These are phyloP conservation scores for Odontarrhena argentea DNA, from an alignment of 345 rosid species.

Conservation along the genomic window DNA sequence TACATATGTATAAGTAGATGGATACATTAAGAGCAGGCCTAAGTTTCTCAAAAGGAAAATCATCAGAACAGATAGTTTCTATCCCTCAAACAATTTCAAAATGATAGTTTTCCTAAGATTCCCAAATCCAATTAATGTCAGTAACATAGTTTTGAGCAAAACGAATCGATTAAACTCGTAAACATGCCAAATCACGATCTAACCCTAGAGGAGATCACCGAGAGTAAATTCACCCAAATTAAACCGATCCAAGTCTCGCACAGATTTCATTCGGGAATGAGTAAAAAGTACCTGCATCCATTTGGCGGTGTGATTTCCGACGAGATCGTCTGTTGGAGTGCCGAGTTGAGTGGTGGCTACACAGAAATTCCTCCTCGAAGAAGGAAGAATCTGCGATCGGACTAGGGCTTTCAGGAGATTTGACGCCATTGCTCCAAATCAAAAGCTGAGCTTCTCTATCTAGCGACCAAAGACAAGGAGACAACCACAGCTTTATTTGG, in stretches of 20 bases:
- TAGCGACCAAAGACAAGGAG: not conserved
- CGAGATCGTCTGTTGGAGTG: constrained; percentile 29
- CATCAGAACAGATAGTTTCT: constrained; percentile 4
- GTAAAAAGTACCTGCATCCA: constrained; percentile 84
- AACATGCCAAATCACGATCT: constrained; percentile 22
- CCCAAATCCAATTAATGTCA: constrained; percentile 6
- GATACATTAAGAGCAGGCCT: not conserved
- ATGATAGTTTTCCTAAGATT: not conserved
- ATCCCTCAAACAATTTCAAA: not conserved
- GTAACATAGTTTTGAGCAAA: not conserved
- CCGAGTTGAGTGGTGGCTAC: constrained; percentile 44
- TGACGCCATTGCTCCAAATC: constrained; percentile 56
- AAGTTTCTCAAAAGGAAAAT: not conserved
- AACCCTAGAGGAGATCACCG: not conserved
- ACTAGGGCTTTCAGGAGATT: constrained; percentile 52
- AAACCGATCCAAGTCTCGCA: not conserved
- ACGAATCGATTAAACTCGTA: constrained; percentile 17
- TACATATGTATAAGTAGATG: not conserved
- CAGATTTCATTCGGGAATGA: not conserved
- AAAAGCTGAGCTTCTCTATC: not conserved
- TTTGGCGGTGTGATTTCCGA: constrained; percentile 77
- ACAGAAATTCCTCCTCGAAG: constrained; percentile 53
- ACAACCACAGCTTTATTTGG: constrained; percentile 9
- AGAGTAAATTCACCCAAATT: not conserved
- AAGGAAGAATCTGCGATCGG: constrained; percentile 48